phyloP scores from a whole-genome alignment of 1,284 basidiomycete species.

The Dichomitus squalens region DNA sequence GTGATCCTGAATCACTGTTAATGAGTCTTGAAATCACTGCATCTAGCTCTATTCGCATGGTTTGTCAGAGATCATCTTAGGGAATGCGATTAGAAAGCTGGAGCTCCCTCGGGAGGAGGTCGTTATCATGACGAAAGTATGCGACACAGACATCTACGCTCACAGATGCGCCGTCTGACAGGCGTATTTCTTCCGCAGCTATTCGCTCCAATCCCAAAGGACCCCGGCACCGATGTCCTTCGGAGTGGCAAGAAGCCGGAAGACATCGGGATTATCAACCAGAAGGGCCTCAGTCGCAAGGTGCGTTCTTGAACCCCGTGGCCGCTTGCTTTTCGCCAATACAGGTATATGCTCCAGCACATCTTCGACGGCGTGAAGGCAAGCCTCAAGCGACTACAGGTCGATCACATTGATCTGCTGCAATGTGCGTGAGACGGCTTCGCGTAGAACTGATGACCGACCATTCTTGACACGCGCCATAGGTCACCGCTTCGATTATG shows the following conservation, averaged over 20 bases:
- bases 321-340: neutral
- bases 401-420: slow-evolving; percentile 49
- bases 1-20: neutral
- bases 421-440: slow-evolving; percentile 30
- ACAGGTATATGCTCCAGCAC: slow-evolving; percentile 31
- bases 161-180: too few relatives aligned
- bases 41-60: slow-evolving; percentile 41
- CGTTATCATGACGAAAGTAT: slow-evolving; percentile 60
- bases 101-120: slow-evolving; percentile 56
- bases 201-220: too few relatives aligned
- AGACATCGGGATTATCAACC: slow-evolving; percentile 35
- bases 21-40: too few relatives aligned
- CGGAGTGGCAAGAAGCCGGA: slow-evolving; percentile 6
- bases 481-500: slow-evolving; percentile 34
- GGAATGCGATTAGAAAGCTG: slow-evolving; percentile 58
- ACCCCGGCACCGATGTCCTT: slow-evolving; percentile 13
- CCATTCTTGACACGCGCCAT: neutral
- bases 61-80: slow-evolving; percentile 54
- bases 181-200: too few relatives aligned
- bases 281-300: slow-evolving; percentile 37
- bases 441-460: too few relatives aligned
- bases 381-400: slow-evolving; percentile 42
- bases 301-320: slow-evolving; percentile 9
- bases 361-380: slow-evolving; percentile 48
- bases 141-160: slow-evolving; percentile 13